Conservation (phyloP, 495 filamentous ascomycete species). For the Hypoxylon cercidicola region DNA sequence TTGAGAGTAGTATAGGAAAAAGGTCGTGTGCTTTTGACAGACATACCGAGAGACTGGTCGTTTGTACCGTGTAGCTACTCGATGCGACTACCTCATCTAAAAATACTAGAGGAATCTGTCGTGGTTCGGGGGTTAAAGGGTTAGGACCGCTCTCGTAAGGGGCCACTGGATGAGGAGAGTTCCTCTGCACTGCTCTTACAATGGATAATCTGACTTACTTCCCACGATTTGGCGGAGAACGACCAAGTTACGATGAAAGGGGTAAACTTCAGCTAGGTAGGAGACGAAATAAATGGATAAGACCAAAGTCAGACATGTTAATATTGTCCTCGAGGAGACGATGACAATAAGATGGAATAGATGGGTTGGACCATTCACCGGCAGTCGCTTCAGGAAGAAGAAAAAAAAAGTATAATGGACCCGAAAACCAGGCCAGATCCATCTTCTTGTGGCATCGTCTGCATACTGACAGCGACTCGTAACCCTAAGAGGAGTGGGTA, state of each 20-base stretch:
- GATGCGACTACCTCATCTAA: conserved; percentile 29
- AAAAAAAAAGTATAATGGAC: conserved; percentile 10
- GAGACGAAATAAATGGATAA: too few species aligned
- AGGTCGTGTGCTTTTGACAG: conserved; percentile 17
- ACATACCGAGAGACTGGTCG: conserved; percentile 33
- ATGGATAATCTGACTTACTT: background rate
- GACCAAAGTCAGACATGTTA: background rate
- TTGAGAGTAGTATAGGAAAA: too few species aligned
- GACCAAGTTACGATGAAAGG: background rate
- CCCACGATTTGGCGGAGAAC: background rate
- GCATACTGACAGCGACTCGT: conserved; percentile 23
- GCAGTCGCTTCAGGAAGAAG: background rate
- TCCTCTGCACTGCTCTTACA: conserved; percentile 12
- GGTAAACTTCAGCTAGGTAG: background rate
- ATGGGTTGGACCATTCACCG: background rate
- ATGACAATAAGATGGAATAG: background rate
- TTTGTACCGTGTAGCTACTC: conserved; percentile 37
- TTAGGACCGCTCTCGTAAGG: conserved; percentile 8
- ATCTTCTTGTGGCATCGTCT: conserved; percentile 33
- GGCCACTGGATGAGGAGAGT: conserved; percentile 8
- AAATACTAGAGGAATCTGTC: conserved; percentile 21
- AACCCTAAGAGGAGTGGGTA: conserved; percentile 42
- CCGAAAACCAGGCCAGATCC: too few species aligned
- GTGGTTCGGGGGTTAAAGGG: conserved; percentile 5
- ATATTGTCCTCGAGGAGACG: background rate